A percentile compares a stretch with the other conserved stretches of the same genome.
Conservation (phyloP, 2,329 filamentous ascomycete genomes). For the Phaeosphaeriaceae sp. region DNA sequence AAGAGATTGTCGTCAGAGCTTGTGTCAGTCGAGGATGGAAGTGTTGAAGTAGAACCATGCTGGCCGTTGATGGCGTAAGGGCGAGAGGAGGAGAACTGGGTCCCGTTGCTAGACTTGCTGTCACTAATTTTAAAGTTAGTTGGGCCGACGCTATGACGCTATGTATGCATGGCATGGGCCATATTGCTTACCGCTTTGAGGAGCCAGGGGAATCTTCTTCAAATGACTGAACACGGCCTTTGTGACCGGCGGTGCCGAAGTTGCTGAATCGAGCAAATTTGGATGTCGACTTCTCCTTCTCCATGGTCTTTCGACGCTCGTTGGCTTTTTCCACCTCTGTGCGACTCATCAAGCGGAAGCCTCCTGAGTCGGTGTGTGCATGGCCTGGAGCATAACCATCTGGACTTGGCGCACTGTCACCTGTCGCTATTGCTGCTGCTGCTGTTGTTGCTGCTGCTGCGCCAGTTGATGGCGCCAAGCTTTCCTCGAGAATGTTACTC, state of each 20-base stretch:
- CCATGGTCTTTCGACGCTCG: constrained; percentile 36
- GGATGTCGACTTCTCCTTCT: constrained; percentile 38
- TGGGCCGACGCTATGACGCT: constrained; percentile 22
- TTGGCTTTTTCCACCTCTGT: constrained; percentile 38
- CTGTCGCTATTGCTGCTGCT: no score
- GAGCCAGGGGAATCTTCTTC: constrained; percentile 46
- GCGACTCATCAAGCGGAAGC: constrained; percentile 45
- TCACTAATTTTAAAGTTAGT: constrained; percentile 43
- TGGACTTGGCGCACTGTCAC: constrained; percentile 23
- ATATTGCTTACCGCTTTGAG: constrained; percentile 43
- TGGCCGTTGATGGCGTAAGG: constrained; percentile 43
- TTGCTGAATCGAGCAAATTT: constrained; percentile 45
- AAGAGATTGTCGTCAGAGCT: constrained; percentile 48
- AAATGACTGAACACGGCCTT: constrained; percentile 43
- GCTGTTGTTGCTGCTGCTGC: background rate
- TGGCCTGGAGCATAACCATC: constrained; percentile 19
- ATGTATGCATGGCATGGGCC: constrained; percentile 16
- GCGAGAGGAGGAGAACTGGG: constrained; percentile 41
- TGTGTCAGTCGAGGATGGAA: constrained; percentile 49
- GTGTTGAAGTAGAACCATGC: constrained; percentile 47
- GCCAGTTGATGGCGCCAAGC: no score
- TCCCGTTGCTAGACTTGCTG: constrained; percentile 50
- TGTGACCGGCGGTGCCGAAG: constrained; percentile 35
- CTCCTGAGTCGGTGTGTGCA: constrained; percentile 28
- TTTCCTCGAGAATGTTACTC: constrained; percentile 44